Evolutionary conservation across 1,139 yeast species (phyloP).

Genomic region (Candida sp.): DNA sequence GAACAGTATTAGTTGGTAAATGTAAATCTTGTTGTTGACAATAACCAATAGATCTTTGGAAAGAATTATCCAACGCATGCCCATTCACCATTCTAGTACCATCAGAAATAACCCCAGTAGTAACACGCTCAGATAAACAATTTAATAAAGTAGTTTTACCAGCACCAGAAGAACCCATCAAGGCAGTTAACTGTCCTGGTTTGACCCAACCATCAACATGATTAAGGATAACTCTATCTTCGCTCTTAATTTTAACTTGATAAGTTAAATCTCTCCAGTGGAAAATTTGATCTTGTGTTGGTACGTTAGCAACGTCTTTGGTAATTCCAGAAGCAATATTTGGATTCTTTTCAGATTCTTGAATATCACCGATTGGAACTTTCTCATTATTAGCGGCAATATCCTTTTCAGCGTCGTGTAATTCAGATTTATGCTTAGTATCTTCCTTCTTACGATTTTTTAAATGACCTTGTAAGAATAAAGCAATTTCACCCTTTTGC

Average conservation of each 20-base stretch:
- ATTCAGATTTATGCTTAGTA: conserved; percentile 6
- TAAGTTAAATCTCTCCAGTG: conserved; percentile 80
- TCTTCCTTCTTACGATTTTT: conserved; percentile 38
- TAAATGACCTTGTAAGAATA: conserved; percentile 56
- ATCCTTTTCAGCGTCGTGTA: conserved; percentile 13
- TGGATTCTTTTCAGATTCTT: conserved; percentile 21
- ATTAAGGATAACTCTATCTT: conserved; percentile 60
- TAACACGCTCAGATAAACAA: conserved; percentile 30
- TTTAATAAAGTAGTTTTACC: conserved; percentile 33
- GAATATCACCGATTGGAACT: conserved; percentile 21
- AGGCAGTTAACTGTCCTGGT: conserved; percentile 29
- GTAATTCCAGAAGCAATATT: conserved; percentile 13
- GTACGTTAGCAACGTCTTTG: conserved; percentile 10
- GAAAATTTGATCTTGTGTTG: conserved; percentile 45
- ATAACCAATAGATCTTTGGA: conserved; percentile 40
- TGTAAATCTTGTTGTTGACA: conserved; percentile 41
- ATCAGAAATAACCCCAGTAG: conserved; percentile 29
- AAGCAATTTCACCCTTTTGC: conserved; percentile 80
- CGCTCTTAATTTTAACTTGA: conserved; percentile 64
- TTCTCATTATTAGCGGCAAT: conserved; percentile 13
- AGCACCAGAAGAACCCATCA: conserved; percentile 35
- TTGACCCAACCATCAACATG: conserved; percentile 67
- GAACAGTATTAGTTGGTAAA: conserved; percentile 32
- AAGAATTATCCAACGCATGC: conserved; percentile 26
- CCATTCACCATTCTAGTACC: conserved; percentile 38